phyloP scores from a whole-genome alignment of 2,329 filamentous ascomycete species.

The Colletotrichum camelliae region DNA sequence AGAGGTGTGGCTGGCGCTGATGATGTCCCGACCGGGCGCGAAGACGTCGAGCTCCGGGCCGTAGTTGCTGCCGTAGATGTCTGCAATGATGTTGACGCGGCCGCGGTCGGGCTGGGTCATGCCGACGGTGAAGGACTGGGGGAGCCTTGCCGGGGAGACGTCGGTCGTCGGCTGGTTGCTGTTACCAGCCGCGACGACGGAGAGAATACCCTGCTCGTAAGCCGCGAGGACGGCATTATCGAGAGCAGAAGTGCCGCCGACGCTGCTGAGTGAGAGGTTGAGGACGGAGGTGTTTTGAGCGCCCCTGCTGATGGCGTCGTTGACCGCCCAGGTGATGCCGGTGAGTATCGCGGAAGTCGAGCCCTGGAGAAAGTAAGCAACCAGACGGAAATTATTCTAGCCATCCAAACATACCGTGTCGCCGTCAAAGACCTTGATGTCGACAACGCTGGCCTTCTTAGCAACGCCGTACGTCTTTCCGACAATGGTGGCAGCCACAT shows the following conservation, averaged over 20 bases:
- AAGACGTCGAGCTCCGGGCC: slow-evolving; percentile 17
- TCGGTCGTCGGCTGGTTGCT: slow-evolving; percentile 35
- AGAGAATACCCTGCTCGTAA: slow-evolving; percentile 50
- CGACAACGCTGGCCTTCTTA: slow-evolving; percentile 30
- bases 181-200: slow-evolving; percentile 63
- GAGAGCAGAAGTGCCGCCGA: slow-evolving; percentile 52
- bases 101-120: slow-evolving; percentile 23
- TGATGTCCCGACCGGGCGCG: slow-evolving; percentile 31
- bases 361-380: background rate
- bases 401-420: slow-evolving; percentile 28
- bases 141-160: slow-evolving; percentile 50
- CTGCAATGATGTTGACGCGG: slow-evolving; percentile 43
- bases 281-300: slow-evolving; percentile 35
- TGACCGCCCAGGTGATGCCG: slow-evolving; percentile 30
- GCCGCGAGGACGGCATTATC: slow-evolving; percentile 52
- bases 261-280: slow-evolving; percentile 44
- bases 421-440: slow-evolving; percentile 33
- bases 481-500: slow-evolving; percentile 33
- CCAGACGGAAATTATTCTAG: background rate
- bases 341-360: slow-evolving; percentile 23
- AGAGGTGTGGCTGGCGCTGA: slow-evolving; percentile 50
- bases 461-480: slow-evolving; percentile 35
- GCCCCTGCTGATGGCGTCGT: slow-evolving; percentile 25
- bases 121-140: slow-evolving; percentile 31
- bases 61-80: slow-evolving; percentile 47